Evolutionary conservation across 2,329 filamentous ascomycete genomes (phyloP).

Genomic region (Coleophoma cylindrospora): DNA sequence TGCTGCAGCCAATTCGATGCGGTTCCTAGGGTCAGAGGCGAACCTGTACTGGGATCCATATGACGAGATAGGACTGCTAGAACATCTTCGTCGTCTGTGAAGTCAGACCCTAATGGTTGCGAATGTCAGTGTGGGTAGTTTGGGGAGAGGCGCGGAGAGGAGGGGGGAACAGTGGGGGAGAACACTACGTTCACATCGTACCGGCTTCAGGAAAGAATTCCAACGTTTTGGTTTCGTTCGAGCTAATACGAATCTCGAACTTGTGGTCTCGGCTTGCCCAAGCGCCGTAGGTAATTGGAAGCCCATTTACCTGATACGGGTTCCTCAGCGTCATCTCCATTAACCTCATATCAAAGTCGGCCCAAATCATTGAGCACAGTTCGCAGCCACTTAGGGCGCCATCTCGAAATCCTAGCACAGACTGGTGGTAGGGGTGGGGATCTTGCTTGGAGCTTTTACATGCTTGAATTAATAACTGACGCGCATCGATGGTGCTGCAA

Average conservation of each 20-base stretch:
- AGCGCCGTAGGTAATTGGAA: background rate
- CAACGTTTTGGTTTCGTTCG: too few species aligned
- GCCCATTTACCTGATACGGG: background rate
- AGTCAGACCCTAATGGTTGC: background rate
- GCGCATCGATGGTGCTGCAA: too few species aligned
- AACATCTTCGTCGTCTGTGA: background rate
- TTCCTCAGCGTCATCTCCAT: background rate
- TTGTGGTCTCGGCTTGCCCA: background rate
- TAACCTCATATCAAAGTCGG: background rate
- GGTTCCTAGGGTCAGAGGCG: background rate
- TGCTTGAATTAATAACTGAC: too few species aligned
- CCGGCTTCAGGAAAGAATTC: background rate
- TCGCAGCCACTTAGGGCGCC: background rate
- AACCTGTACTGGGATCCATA: background rate
- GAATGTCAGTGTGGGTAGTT: background rate
- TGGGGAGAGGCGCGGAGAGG: background rate
- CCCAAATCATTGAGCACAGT: background rate
- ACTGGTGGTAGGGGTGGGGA: background rate
- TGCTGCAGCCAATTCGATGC: background rate
- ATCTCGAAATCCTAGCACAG: background rate
- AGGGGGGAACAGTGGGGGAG: too few species aligned
- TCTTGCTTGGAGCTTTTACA: too few species aligned
- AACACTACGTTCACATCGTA: background rate
- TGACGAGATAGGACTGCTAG: background rate
- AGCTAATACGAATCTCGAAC: too few species aligned